phyloP scores from a whole-genome alignment of 148 eudicot genomes.

The Camellia sinensis region DNA sequence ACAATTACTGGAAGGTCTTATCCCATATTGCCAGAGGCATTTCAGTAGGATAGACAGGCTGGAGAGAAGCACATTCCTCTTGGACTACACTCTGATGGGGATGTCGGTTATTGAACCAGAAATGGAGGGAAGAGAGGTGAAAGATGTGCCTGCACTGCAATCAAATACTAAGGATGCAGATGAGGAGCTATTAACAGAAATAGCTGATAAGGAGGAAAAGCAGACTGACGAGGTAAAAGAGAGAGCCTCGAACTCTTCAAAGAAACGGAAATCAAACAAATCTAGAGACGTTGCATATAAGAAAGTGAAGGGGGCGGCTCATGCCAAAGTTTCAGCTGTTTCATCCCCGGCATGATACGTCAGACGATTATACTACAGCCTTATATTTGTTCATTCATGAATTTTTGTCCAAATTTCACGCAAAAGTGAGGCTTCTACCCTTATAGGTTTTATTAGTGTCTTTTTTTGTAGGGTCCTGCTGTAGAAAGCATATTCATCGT shows the following conservation, averaged over 20 bases:
- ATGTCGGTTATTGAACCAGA: conserved; percentile 95
- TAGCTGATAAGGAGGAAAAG: conserved; percentile 18
- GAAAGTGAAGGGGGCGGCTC: conserved; percentile 42
- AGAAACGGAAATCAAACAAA: conserved; percentile 58
- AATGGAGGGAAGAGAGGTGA: conserved; percentile 21
- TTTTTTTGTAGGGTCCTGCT: not conserved
- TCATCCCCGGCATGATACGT: conserved; percentile 37
- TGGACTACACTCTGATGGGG: conserved; percentile 78
- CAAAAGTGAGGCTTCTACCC: not conserved
- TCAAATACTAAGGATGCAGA: conserved; percentile 12
- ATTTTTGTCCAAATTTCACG: not conserved
- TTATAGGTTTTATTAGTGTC: not conserved
- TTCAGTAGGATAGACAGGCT: conserved; percentile 85
- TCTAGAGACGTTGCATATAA: conserved; percentile 40
- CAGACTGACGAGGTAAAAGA: conserved; percentile 20
- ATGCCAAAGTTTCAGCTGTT: conserved; percentile 36
- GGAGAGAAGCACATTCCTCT: conserved; percentile 77
- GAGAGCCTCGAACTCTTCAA: conserved; percentile 30
- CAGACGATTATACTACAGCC: not conserved
- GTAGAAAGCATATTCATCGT: not conserved
- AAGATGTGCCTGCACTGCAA: conserved; percentile 4
- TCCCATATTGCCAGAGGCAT: conserved; percentile 90
- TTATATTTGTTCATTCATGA: not conserved
- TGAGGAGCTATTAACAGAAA: conserved; percentile 17
- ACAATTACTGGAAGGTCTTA: conserved; percentile 91